Percentiles rank a stretch among this genome's conserved stretches.
Conservation (phyloP, 2,329 filamentous ascomycete genomes). For the Aspergillus novoparasiticus region DNA sequence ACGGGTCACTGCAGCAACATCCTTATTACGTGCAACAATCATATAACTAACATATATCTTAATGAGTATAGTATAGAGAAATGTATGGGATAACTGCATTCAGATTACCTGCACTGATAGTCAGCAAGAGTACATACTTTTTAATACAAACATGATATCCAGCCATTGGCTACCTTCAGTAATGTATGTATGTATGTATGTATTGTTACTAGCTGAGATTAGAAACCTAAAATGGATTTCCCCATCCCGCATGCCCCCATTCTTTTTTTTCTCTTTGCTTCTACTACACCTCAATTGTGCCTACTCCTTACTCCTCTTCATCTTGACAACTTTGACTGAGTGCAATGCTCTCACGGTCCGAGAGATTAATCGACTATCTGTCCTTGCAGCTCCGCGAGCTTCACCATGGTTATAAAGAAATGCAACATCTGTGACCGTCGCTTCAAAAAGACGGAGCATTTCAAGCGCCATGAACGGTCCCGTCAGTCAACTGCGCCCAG, state of each 20-base stretch:
- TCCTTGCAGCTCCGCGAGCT: slow-evolving; percentile 13
- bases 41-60: neutral
- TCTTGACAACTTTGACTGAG: slow-evolving; percentile 6
- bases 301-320: neutral
- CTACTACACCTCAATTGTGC: neutral
- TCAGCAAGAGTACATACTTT: neutral
- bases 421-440: slow-evolving; percentile 55
- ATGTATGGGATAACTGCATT: neutral
- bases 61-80: neutral
- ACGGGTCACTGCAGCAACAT: neutral
- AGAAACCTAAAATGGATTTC: neutral
- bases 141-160: neutral
- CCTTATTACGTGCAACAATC: neutral
- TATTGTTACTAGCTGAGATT: neutral
- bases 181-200: neutral
- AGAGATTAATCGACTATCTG: neutral
- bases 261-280: neutral
- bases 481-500: slow-evolving; percentile 43
- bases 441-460: slow-evolving; percentile 60
- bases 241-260: neutral
- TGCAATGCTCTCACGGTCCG: slow-evolving; percentile 9
- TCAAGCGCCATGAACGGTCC: slow-evolving; percentile 58
- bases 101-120: neutral
- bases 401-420: slow-evolving; percentile 46
- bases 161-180: neutral